phyloP scores from a whole-genome alignment of 306 rosid species.

The Trichosanthes cucumerina region DNA sequence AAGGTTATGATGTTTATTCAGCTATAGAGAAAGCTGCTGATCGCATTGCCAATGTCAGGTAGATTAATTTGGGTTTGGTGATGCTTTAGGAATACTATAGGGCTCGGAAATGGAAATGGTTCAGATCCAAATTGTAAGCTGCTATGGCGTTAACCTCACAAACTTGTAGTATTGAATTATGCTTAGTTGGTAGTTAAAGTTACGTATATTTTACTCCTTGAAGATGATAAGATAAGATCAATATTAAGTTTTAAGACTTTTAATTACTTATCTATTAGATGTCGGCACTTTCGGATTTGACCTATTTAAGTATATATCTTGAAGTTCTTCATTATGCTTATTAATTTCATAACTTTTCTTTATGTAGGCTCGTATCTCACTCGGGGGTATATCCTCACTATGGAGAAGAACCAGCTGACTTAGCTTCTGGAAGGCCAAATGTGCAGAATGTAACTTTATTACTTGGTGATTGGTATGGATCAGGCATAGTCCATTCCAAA shows the following conservation, averaged over 20 bases:
- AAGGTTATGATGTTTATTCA: conserved; percentile 58
- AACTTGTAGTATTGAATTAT: background rate
- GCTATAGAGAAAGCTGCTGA: conserved; percentile 65
- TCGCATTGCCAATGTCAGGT: conserved; percentile 61
- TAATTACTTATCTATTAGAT: background rate
- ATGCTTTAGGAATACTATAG: background rate
- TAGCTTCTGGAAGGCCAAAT: conserved; percentile 77
- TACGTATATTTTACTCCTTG: conserved; percentile 3
- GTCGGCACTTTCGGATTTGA: background rate
- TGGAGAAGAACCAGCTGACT: conserved; percentile 54
- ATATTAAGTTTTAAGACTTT: background rate
- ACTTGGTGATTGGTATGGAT: conserved; percentile 67
- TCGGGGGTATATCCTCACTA: conserved; percentile 76
- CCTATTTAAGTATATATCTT: background rate
- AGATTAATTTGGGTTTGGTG: background rate
- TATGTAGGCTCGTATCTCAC: conserved; percentile 67
- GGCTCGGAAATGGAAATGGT: background rate
- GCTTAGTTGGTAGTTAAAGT: background rate
- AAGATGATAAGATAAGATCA: background rate
- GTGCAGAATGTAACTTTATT: conserved; percentile 72
- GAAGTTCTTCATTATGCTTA: background rate
- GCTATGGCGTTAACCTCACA: background rate
- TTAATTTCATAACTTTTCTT: background rate
- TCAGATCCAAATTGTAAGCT: background rate
- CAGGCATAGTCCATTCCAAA: conserved; percentile 88